Evolutionary conservation across 176 grass and related monocot genomes (phyloP), one percentile per base, ranked within the genome.

Genomic region (Eragrostis nindensis): DNA sequence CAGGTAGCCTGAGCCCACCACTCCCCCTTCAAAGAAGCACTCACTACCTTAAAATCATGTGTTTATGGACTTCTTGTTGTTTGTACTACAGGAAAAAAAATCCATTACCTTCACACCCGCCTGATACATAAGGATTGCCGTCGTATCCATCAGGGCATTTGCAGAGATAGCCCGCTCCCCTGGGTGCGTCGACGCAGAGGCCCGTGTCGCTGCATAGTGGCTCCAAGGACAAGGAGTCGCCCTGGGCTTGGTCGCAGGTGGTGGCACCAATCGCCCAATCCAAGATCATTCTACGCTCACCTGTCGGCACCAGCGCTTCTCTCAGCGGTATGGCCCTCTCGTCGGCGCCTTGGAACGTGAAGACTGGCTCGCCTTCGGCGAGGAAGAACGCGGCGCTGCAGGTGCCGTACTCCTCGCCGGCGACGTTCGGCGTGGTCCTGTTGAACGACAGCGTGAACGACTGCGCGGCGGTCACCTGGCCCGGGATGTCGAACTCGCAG

Each of bases 331-430:
- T 54, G 24, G 1, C 1, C 17, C 0, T 0, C 0, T 19, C 7
- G 3, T 21, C 36, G 8, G 13, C 11, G 47, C 11, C 47, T 18
- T 25, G 1, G 74, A 26, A 76, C 7, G 0, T 47, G 80, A 78
- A 83, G 74, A n/a, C 38, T 2, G 11, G 13, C 43, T 88, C 81
- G 0, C 26, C 6, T 21, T 44, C 5, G 75, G 68, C 4, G 10
- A 84, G 53, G 70, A 88, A 75, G 76, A 88, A 88, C 7, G 5
- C 81, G 0, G 81, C 70, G 50, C 62, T 54, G 70, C 86, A 88
- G 52, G 62, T 70, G 61, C 44, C 43, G 2, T 19, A 1, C 81
- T 69, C 75, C 13, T 74, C 61, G 7, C 0, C 21, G 9, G 11
- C 30, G 49, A 19, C 9, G 2, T 25, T 40, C 4, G 0, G 17